Evolutionary conservation across 2,329 filamentous ascomycete species (phyloP).

Genomic region (Escovopsis sp.): DNA sequence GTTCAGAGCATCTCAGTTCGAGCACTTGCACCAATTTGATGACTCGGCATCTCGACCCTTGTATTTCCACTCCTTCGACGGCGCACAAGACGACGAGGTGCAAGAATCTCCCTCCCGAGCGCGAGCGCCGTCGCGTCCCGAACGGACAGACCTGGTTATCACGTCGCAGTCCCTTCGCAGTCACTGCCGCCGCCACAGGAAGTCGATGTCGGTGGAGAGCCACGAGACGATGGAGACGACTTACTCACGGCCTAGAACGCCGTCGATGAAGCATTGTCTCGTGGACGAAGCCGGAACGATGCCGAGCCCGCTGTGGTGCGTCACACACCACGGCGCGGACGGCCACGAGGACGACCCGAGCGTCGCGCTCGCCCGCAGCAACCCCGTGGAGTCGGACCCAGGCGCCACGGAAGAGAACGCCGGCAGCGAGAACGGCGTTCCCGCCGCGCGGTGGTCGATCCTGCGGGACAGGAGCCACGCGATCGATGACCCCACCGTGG

Average conservation of each 20-base stretch:
- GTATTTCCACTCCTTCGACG: not conserved
- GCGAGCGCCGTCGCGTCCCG: not conserved
- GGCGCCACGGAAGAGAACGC: slow-evolving; percentile 7
- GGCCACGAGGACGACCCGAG: slow-evolving; percentile 13
- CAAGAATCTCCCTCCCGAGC: not conserved
- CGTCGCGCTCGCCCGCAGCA: slow-evolving; percentile 10
- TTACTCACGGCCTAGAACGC: slow-evolving; percentile 13
- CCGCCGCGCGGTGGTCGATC: too few species aligned
- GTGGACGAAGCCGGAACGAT: not conserved
- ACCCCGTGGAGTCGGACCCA: slow-evolving; percentile 1
- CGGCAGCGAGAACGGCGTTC: not conserved
- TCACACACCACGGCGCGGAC: slow-evolving; percentile 12
- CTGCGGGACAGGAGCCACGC: too few species aligned
- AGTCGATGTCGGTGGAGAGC: slow-evolving; percentile 11
- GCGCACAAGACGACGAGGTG: slow-evolving; percentile 3
- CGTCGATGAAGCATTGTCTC: slow-evolving; percentile 6
- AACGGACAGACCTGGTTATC: slow-evolving; percentile 12
- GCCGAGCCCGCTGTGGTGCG: slow-evolving; percentile 7
- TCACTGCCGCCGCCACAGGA: slow-evolving; percentile 11
- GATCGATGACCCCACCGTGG: too few species aligned
- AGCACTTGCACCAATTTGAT: not conserved
- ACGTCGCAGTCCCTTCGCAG: slow-evolving; percentile 18
- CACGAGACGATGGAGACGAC: slow-evolving; percentile 16
- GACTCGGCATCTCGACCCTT: not conserved
- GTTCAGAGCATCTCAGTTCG: not conserved